phyloP scores from a whole-genome alignment of 441 rosid genomes.

The Omphalea diandra region DNA sequence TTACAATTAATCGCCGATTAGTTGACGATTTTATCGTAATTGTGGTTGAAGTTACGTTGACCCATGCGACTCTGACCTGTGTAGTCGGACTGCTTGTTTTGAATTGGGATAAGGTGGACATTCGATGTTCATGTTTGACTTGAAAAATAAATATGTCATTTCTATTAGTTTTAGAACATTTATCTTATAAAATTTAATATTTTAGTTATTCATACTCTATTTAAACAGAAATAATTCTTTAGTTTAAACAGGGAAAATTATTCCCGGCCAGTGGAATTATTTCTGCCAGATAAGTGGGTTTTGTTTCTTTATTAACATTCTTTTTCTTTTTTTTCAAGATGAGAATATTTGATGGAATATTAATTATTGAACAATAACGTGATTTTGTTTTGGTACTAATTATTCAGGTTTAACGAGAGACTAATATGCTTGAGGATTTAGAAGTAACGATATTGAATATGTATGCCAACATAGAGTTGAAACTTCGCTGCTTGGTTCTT shows the following conservation, averaged over 20 bases:
- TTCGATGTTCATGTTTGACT: no score
- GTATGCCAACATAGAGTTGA: constrained; percentile 38
- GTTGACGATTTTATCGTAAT: background rate
- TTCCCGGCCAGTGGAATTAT: no score
- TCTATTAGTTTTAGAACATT: no score
- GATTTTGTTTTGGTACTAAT: background rate
- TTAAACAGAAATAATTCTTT: no score
- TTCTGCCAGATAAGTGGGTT: constrained; percentile 56
- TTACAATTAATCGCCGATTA: constrained; percentile 21
- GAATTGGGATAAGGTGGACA: no score
- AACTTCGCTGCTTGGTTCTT: constrained; percentile 51
- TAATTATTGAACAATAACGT: background rate
- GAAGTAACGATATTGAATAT: constrained; percentile 56
- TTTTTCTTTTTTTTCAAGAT: no score
- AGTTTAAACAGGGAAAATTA: no score
- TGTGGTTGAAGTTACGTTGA: background rate
- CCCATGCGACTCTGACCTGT: constrained; percentile 4
- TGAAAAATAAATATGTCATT: no score
- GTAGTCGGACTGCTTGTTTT: no score
- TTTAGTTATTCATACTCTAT: no score
- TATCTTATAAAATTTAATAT: no score
- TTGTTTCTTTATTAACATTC: background rate
- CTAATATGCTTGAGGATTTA: constrained; percentile 46
- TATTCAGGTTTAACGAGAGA: constrained; percentile 48
- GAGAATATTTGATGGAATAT: no score